phyloP scores from a whole-genome alignment of 1,284 basidiomycete species.

The Inonotus hispidus region DNA sequence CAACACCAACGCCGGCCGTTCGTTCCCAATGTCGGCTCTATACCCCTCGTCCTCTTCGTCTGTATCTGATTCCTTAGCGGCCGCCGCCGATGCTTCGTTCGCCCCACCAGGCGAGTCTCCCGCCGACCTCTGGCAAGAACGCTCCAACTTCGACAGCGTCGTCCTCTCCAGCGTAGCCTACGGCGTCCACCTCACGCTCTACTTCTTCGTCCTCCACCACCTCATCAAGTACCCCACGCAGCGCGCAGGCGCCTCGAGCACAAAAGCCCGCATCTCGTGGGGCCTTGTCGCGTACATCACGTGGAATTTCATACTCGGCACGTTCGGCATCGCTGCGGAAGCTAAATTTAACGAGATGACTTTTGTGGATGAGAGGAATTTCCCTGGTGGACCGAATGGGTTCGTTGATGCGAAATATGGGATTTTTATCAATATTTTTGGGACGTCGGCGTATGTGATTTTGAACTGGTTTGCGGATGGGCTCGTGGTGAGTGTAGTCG shows the following conservation, averaged over 20 bases:
- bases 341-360: slow-evolving; percentile 14
- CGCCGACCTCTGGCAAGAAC: slow-evolving; percentile 16
- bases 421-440: slow-evolving; percentile 16
- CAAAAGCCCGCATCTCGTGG: slow-evolving; percentile 8
- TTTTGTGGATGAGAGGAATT: slow-evolving; percentile 15
- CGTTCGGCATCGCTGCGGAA: slow-evolving; percentile 14
- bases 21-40: slow-evolving; percentile 3
- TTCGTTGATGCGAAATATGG: slow-evolving; percentile 14
- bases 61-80: neutral
- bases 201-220: slow-evolving; percentile 17
- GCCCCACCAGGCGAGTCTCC: slow-evolving; percentile 17
- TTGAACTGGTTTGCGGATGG: slow-evolving; percentile 22
- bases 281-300: slow-evolving; percentile 16
- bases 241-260: slow-evolving; percentile 2
- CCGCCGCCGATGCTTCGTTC: neutral
- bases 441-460: slow-evolving; percentile 18
- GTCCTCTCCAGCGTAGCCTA: slow-evolving; percentile 16
- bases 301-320: slow-evolving; percentile 17
- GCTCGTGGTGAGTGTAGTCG: slow-evolving; percentile 20
- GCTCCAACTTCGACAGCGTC: slow-evolving; percentile 17
- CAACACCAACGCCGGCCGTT: neutral
- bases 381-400: slow-evolving; percentile 15
- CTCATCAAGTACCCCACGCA: slow-evolving; percentile 10
- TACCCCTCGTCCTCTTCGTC: neutral
- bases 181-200: slow-evolving; percentile 18